Conservation (phyloP, 495 filamentous ascomycete species). For the Penicillium pancosmium region DNA sequence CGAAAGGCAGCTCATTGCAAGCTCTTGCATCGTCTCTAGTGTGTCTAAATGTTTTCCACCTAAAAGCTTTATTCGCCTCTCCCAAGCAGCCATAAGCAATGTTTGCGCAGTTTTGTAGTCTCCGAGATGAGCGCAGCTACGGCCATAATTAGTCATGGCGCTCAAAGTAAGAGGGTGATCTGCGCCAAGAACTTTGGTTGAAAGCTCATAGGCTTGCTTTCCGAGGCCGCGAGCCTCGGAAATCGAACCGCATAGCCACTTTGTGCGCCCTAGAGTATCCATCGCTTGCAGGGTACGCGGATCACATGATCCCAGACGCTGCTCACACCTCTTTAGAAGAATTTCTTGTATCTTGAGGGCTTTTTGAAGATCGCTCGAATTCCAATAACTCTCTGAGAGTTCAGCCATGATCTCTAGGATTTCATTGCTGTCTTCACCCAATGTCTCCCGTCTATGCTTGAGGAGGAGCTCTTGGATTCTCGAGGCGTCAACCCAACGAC, state of each 20-base stretch:
- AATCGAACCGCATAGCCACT: slow-evolving; percentile 8
- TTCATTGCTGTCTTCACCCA: slow-evolving; percentile 7
- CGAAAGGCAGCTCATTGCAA: slow-evolving; percentile 8
- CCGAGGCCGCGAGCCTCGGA: slow-evolving; percentile 1
- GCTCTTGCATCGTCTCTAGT: slow-evolving; percentile 10
- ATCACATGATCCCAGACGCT: slow-evolving; percentile 6
- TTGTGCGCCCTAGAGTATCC: slow-evolving; percentile 7
- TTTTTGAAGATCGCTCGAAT: slow-evolving; percentile 7
- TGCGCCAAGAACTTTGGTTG: slow-evolving; percentile 4
- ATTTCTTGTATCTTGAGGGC: slow-evolving; percentile 5
- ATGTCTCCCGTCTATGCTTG: background rate
- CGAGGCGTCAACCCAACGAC: slow-evolving; percentile 9
- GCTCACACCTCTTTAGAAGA: slow-evolving; percentile 3
- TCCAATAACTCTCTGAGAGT: slow-evolving; percentile 10
- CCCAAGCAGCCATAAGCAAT: slow-evolving; percentile 10
- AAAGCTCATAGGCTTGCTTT: slow-evolving; percentile 8
- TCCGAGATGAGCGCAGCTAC: slow-evolving; percentile 3
- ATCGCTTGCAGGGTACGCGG: slow-evolving; percentile 8
- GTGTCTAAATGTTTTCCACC: slow-evolving; percentile 9
- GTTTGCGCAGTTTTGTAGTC: slow-evolving; percentile 8
- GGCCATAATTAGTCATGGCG: slow-evolving; percentile 10
- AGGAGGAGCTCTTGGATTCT: slow-evolving; percentile 6
- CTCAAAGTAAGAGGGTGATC: slow-evolving; percentile 8
- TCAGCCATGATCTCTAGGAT: slow-evolving; percentile 4
- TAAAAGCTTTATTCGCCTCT: slow-evolving; percentile 6